Evolutionary conservation across 495 filamentous ascomycete genomes (phyloP).

Genomic region (Bryoglossum gracile): DNA sequence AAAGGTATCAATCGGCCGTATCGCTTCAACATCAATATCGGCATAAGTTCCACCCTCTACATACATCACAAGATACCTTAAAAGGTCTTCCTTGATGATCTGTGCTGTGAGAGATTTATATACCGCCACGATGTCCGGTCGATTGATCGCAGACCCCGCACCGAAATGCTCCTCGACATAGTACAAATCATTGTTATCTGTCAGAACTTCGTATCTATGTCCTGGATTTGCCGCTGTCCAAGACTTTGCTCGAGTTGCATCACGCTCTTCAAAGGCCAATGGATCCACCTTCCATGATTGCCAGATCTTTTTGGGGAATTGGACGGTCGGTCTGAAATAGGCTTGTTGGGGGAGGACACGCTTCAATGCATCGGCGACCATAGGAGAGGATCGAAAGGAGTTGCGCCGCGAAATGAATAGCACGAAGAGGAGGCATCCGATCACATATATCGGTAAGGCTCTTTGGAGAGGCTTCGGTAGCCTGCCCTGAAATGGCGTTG

Average conservation of each 20-base stretch:
- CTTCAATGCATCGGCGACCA: neutral
- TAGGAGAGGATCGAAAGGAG: neutral
- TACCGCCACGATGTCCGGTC: conserved; percentile 51
- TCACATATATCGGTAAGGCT: neutral
- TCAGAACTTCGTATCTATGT: conserved; percentile 57
- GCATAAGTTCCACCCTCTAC: conserved; percentile 44
- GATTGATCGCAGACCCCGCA: conserved; percentile 47
- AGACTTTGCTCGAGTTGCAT: conserved; percentile 43
- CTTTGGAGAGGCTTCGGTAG: too few species aligned
- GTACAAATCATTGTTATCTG: conserved; percentile 50
- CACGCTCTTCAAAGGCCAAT: conserved; percentile 48
- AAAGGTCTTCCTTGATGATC: conserved; percentile 50
- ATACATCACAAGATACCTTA: conserved; percentile 48
- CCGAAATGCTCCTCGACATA: conserved; percentile 56
- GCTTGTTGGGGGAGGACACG: neutral
- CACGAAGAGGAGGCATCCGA: neutral
- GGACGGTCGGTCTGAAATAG: neutral
- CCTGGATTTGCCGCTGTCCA: conserved; percentile 53
- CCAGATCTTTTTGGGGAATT: conserved; percentile 53
- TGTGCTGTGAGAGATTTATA: conserved; percentile 48
- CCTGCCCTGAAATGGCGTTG: too few species aligned
- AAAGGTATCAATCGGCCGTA: conserved; percentile 37
- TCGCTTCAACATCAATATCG: conserved; percentile 44
- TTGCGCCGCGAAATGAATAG: neutral
- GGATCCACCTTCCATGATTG: conserved; percentile 61